Percentiles rank a stretch among this genome's conserved stretches.
Evolutionary conservation across 2,329 filamentous ascomycete genomes (phyloP).

Genomic region (Penicillium sp.): DNA sequence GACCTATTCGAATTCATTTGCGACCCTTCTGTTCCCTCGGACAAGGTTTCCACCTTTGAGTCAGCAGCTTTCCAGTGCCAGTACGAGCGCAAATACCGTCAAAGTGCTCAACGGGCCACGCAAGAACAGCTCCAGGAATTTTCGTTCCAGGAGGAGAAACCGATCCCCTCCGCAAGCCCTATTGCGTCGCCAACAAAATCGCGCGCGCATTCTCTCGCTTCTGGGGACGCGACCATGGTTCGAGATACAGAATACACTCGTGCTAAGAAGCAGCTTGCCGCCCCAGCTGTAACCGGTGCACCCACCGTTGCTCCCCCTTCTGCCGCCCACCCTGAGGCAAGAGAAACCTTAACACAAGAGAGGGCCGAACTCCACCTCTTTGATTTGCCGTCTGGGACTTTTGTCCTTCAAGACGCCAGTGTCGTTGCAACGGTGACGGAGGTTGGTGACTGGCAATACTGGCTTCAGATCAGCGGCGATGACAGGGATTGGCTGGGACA

Average conservation of each 20-base stretch:
- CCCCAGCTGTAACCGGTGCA: slow-evolving; percentile 46
- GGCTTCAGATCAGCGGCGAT: slow-evolving; percentile 80
- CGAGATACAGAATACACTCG: slow-evolving; percentile 50
- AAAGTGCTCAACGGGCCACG: slow-evolving; percentile 77
- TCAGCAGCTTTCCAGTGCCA: slow-evolving; percentile 88
- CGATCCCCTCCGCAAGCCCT: slow-evolving; percentile 65
- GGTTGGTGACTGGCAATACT: slow-evolving; percentile 91
- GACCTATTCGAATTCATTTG: slow-evolving; percentile 99
- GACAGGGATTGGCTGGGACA: slow-evolving; percentile 87
- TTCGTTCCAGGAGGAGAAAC: slow-evolving; percentile 69
- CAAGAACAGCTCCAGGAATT: slow-evolving; percentile 82
- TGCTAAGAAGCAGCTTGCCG: slow-evolving; percentile 46
- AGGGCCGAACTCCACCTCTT: slow-evolving; percentile 89
- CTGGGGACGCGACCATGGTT: slow-evolving; percentile 51
- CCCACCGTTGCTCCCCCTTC: slow-evolving; percentile 66
- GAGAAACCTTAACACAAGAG: slow-evolving; percentile 76
- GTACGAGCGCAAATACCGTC: slow-evolving; percentile 94
- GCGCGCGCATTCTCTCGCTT: slow-evolving; percentile 39
- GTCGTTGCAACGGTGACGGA: slow-evolving; percentile 83
- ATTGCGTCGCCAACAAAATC: slow-evolving; percentile 54
- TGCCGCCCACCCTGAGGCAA: slow-evolving; percentile 66
- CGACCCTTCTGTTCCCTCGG: slow-evolving; percentile 71
- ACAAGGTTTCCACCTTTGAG: slow-evolving; percentile 80
- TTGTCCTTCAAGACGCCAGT: slow-evolving; percentile 76
- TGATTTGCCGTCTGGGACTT: slow-evolving; percentile 85